phyloP scores from a whole-genome alignment of 768 basidiomycete species.

The Punctularia strigosozonata region DNA sequence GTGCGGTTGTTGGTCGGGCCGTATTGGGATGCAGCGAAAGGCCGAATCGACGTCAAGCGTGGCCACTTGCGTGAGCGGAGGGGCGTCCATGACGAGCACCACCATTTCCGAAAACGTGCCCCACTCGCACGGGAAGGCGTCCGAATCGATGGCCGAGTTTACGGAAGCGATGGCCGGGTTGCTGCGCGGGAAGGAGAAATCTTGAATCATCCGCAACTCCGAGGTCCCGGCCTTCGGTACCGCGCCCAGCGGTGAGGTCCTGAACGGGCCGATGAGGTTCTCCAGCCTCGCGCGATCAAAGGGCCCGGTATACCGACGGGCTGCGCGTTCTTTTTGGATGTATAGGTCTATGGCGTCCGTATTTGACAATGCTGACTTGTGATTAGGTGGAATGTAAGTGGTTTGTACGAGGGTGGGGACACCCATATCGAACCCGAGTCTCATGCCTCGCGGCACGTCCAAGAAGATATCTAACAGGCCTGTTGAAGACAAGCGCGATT shows the following conservation, averaged over 20 bases:
- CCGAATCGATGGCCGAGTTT: conserved; percentile 16
- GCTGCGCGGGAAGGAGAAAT: conserved; percentile 12
- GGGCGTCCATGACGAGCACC: conserved; percentile 17
- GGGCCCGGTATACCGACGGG: conserved; percentile 1
- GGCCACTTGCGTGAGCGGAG: conserved; percentile 21
- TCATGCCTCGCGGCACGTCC: no score
- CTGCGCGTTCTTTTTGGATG: conserved; percentile 7
- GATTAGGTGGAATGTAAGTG: conserved; percentile 2
- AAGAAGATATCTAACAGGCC: no score
- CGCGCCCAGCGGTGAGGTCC: conserved; percentile 25
- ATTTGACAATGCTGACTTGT: background rate
- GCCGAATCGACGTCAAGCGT: conserved; percentile 27
- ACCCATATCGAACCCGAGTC: conserved; percentile 18
- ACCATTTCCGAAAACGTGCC: conserved; percentile 18
- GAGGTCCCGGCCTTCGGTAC: conserved; percentile 21
- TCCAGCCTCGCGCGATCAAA: conserved; percentile 7
- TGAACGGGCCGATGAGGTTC: conserved; percentile 26
- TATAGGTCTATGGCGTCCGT: background rate
- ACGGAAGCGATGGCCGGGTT: conserved; percentile 10
- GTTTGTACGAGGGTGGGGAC: background rate
- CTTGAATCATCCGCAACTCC: conserved; percentile 21
- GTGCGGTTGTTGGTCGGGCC: conserved; percentile 14
- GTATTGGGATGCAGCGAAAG: conserved; percentile 21
- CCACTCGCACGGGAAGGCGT: conserved; percentile 20
- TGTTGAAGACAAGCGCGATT: no score